Percentiles rank a stretch among this genome's conserved stretches.
These are phyloP conservation scores for Podospora fimiseda DNA, from an alignment of 495 filamentous ascomycete species.

Conservation along the genomic window DNA sequence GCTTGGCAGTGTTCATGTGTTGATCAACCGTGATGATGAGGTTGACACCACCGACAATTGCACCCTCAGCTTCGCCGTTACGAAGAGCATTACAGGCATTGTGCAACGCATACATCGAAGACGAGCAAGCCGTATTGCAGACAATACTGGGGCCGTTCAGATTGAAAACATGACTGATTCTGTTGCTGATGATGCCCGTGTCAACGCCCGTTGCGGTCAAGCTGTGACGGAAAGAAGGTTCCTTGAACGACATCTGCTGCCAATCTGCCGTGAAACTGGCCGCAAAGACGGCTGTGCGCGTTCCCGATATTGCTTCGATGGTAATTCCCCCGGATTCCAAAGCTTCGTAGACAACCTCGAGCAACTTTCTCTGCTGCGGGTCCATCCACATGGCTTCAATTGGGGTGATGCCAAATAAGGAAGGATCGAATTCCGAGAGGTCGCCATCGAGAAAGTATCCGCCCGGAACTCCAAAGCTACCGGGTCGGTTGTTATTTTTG, in stretches of 20 bases:
- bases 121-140: neutral
- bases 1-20: conserved; percentile 18
- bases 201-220: conserved; percentile 35
- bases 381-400: too few species aligned
- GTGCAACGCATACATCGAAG: neutral
- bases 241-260: neutral
- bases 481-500: too few species aligned
- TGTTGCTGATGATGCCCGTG: conserved; percentile 12
- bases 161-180: neutral
- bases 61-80: conserved; percentile 5
- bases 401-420: too few species aligned
- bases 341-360: conserved; percentile 73
- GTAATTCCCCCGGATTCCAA: conserved; percentile 65
- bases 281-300: neutral
- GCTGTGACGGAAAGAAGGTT: neutral
- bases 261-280: neutral
- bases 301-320: conserved; percentile 4
- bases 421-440: too few species aligned
- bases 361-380: conserved; percentile 68
- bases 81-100: neutral
- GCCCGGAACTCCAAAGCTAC: too few species aligned
- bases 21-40: conserved; percentile 44
- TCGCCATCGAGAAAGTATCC: too few species aligned
- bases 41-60: conserved; percentile 47
- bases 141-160: neutral